phyloP scores from a whole-genome alignment of 495 filamentous ascomycete genomes.

The Penicillium egyptiacum region DNA sequence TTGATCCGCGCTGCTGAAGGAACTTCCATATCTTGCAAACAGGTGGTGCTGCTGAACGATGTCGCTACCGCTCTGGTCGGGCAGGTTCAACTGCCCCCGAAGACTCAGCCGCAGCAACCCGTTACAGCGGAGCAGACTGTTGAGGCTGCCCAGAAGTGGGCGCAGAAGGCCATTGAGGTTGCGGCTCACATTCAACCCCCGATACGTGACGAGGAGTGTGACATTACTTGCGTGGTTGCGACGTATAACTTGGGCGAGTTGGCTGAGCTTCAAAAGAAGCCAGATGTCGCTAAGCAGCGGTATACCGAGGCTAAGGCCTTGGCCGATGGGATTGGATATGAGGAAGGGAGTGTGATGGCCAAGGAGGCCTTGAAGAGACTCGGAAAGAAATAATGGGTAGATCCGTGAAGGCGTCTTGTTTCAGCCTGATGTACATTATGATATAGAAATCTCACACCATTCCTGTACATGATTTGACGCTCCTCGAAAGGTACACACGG shows the following conservation, averaged over 20 bases:
- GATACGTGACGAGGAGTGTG: constrained; percentile 75
- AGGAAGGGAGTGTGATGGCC: constrained; percentile 61
- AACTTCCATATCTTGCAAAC: constrained; percentile 59
- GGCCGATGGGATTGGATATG: constrained; percentile 61
- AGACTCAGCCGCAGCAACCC: constrained; percentile 46
- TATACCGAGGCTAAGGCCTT: constrained; percentile 63
- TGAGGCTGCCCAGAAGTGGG: constrained; percentile 68
- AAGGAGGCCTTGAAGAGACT: constrained; percentile 49
- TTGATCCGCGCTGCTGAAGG: constrained; percentile 47
- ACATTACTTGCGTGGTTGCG: constrained; percentile 80
- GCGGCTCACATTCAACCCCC: constrained; percentile 55
- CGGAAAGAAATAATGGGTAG: constrained; percentile 24
- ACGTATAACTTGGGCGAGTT: constrained; percentile 84
- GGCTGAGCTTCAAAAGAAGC: constrained; percentile 65
- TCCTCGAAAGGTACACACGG: not conserved
- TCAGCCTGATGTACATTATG: constrained; percentile 25
- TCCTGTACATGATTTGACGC: constrained; percentile 2
- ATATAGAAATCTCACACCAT: constrained; percentile 15
- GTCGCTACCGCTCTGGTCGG: constrained; percentile 38
- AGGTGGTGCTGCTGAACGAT: constrained; percentile 59
- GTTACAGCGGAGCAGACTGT: constrained; percentile 53
- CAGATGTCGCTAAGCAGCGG: constrained; percentile 54
- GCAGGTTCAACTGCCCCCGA: constrained; percentile 30
- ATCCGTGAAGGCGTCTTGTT: not conserved
- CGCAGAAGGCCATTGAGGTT: constrained; percentile 66